Conservation (phyloP, 768 basidiomycete genomes). For the Termitomyces sp. region DNA sequence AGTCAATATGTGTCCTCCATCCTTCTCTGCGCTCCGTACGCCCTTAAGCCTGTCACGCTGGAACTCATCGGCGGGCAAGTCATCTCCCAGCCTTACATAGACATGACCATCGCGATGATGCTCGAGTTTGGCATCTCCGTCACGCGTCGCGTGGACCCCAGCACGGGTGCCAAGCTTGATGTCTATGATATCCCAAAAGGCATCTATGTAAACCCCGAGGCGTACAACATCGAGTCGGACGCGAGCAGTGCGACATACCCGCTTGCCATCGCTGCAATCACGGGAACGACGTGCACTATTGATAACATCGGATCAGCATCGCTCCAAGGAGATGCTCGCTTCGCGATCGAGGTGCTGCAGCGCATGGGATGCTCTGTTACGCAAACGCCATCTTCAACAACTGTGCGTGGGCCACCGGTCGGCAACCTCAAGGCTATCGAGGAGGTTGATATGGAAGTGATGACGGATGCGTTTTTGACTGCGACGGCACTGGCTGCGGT, state of each 20-base stretch:
- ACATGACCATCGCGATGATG: constrained; percentile 99
- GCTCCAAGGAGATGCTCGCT: constrained; percentile 95
- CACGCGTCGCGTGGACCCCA: constrained; percentile 52
- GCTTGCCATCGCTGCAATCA: constrained; percentile 93
- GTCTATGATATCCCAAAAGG: constrained; percentile 85
- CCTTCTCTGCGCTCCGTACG: constrained; percentile 94
- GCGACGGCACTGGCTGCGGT: constrained; percentile 91
- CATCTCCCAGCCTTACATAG: constrained; percentile 98
- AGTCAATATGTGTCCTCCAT: constrained; percentile 98
- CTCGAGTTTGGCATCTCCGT: constrained; percentile 81
- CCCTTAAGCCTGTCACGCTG: constrained; percentile 72
- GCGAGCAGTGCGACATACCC: constrained; percentile 97
- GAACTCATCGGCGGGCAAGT: constrained; percentile 92
- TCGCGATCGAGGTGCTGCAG: constrained; percentile 88
- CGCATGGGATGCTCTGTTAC: constrained; percentile 92
- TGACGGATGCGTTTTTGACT: constrained; percentile 99
- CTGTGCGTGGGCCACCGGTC: constrained; percentile 83
- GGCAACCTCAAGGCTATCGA: constrained; percentile 80
- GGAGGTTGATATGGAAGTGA: constrained; percentile 95
- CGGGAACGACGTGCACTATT: constrained; percentile 94
- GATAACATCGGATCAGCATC: constrained; percentile 86
- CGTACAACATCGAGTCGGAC: constrained; percentile 92
- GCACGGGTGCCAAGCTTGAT: constrained; percentile 60
- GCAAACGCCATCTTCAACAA: constrained; percentile 86
- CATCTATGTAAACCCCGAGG: constrained; percentile 68